Evolutionary conservation across 1,284 basidiomycete genomes (phyloP).

Genomic region (Pseudozyma sp.): DNA sequence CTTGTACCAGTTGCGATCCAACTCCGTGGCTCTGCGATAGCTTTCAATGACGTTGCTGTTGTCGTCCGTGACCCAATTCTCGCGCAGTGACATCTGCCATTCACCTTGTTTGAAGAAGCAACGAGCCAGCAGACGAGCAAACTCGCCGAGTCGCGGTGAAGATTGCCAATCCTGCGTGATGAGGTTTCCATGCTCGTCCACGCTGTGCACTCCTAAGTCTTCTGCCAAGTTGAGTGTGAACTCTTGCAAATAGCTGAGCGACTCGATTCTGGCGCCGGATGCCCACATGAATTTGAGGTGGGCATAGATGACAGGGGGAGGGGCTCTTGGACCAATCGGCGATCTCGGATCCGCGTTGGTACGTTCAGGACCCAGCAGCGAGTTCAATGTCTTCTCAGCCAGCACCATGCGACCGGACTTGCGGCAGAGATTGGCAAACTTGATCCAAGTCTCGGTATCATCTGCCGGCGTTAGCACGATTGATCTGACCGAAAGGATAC

Average conservation of each 20-base stretch:
- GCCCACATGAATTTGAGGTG: conserved; percentile 99
- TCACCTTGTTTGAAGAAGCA: conserved; percentile 97
- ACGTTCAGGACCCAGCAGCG: conserved; percentile 64
- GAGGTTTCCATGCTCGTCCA: conserved; percentile 60
- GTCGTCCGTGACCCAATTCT: conserved; percentile 76
- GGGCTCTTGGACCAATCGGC: conserved; percentile 71
- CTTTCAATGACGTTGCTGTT: conserved; percentile 73
- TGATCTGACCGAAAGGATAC: conserved; percentile 94
- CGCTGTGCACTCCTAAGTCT: conserved; percentile 77
- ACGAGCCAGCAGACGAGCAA: conserved; percentile 88
- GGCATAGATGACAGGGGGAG: conserved; percentile 96
- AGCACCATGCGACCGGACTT: conserved; percentile 86
- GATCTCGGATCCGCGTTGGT: conserved; percentile 49
- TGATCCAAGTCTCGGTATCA: conserved; percentile 97
- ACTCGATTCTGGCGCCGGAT: conserved; percentile 81
- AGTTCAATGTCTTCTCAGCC: conserved; percentile 95
- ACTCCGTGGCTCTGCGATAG: conserved; percentile 88
- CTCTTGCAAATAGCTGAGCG: conserved; percentile 84
- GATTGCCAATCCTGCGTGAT: conserved; percentile 62
- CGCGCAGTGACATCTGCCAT: conserved; percentile 85
- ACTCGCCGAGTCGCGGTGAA: conserved; percentile 73
- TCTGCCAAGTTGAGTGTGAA: conserved; percentile 80
- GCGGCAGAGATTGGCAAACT: conserved; percentile 87
- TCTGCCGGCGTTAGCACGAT: conserved; percentile 93
- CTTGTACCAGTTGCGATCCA: conserved; percentile 95